Evolutionary conservation across 805 yeast genomes (phyloP).

Genomic region (Candida taoyuanica): DNA sequence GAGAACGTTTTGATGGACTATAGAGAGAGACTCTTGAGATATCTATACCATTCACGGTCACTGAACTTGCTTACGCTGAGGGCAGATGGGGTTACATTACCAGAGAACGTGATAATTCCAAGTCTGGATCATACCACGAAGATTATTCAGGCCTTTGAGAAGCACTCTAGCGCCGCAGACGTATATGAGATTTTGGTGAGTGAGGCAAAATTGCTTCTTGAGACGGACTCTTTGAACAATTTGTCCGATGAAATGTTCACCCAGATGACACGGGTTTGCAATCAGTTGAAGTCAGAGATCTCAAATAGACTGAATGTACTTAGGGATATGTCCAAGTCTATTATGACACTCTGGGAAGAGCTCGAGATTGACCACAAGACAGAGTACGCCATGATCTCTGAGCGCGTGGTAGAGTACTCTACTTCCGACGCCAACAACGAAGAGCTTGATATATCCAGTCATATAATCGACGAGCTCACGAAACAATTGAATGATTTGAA

Average conservation of each 20-base stretch:
- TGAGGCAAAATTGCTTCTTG: conserved; percentile 21
- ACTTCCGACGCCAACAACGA: conserved; percentile 1
- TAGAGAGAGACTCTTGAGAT: conserved; percentile 26
- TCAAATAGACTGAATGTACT: conserved; percentile 13
- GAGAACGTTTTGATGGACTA: conserved; percentile 30
- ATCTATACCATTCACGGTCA: conserved; percentile 11
- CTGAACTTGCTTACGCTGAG: conserved; percentile 6
- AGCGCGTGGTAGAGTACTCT: conserved; percentile 12
- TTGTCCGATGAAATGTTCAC: conserved; percentile 19
- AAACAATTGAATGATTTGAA: conserved; percentile 10
- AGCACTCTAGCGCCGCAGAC: conserved; percentile 9
- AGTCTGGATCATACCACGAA: conserved; percentile 4
- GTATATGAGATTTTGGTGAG: conserved; percentile 19
- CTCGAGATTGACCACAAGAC: conserved; percentile 21
- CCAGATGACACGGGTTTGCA: conserved; percentile 5
- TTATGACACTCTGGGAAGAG: conserved; percentile 20
- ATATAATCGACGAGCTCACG: conserved; percentile 11
- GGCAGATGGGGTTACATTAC: conserved; percentile 10
- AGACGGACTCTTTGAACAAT: conserved; percentile 20
- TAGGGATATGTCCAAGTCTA: conserved; percentile 10
- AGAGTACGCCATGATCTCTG: conserved; percentile 20
- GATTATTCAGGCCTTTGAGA: conserved; percentile 8
- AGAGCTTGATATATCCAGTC: conserved; percentile 12
- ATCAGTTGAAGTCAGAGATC: conserved; percentile 19
- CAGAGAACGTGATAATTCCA: conserved; percentile 17